Percentiles rank a stretch among this genome's conserved stretches.
phyloP scores from a whole-genome alignment of 2,329 filamentous ascomycete genomes.

The Saccharata proteae region DNA sequence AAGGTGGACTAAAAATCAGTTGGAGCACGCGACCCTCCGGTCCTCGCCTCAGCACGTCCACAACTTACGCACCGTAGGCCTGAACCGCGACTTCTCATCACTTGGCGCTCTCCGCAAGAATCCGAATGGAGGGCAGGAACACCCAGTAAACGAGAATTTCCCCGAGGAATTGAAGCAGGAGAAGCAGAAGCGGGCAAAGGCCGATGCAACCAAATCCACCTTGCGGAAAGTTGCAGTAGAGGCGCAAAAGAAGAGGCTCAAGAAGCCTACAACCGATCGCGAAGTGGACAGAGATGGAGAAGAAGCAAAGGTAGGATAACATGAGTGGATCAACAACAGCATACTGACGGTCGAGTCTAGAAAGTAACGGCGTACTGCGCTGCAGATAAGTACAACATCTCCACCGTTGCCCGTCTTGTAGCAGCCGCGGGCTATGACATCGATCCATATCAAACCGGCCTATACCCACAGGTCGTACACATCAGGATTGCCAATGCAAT shows the following conservation, averaged over 20 bases:
- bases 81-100: too few species aligned
- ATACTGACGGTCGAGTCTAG: slow-evolving; percentile 17
- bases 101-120: too few species aligned
- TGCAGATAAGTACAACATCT: slow-evolving; percentile 54
- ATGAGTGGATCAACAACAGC: background rate
- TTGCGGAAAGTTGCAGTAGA: slow-evolving; percentile 77
- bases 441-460: slow-evolving; percentile 49
- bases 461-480: slow-evolving; percentile 56
- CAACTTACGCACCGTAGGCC: too few species aligned
- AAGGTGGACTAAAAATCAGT: too few species aligned
- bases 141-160: background rate
- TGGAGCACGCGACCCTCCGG: too few species aligned
- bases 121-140: too few species aligned
- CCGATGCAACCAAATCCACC: slow-evolving; percentile 38
- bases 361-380: slow-evolving; percentile 54
- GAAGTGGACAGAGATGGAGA: slow-evolving; percentile 28
- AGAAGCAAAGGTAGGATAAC: slow-evolving; percentile 16
- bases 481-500: slow-evolving; percentile 36
- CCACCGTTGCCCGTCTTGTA: slow-evolving; percentile 44
- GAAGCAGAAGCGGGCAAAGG: slow-evolving; percentile 1
- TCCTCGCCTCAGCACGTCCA: too few species aligned
- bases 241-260: slow-evolving; percentile 50
- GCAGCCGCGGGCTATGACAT: slow-evolving; percentile 46
- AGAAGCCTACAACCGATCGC: slow-evolving; percentile 31
- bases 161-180: slow-evolving; percentile 1